Evolutionary conservation across 352 stramenopile genomes (phyloP).

Genomic region (Phytophthora macrochlamydospora): DNA sequence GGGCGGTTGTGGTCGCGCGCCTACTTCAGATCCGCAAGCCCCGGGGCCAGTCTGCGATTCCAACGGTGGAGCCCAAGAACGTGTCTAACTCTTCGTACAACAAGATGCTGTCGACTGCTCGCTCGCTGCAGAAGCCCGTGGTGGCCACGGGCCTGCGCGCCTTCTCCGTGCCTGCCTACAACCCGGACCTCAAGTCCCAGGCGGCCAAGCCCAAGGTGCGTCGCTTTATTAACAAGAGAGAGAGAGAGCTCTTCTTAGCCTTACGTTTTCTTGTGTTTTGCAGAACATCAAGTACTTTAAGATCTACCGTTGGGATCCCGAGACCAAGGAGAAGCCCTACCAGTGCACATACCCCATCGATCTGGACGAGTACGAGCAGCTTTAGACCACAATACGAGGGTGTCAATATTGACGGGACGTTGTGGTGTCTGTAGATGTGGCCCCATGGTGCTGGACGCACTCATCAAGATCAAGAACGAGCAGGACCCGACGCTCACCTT

Average conservation of each 20-base stretch:
- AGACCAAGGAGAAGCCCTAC: constrained; percentile 94
- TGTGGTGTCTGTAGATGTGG: constrained; percentile 77
- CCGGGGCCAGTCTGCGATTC: constrained; percentile 45
- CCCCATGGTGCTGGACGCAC: constrained; percentile 99
- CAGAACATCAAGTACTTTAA: constrained; percentile 99
- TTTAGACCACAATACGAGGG: too few relatives aligned
- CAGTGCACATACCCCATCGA: constrained; percentile 97
- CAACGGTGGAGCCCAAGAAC: constrained; percentile 19
- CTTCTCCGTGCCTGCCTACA: constrained; percentile 55
- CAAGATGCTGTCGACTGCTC: constrained; percentile 39
- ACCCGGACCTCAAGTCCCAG: constrained; percentile 78
- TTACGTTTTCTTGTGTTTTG: neutral
- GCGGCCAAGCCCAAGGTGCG: constrained; percentile 76
- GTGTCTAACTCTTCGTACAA: constrained; percentile 12
- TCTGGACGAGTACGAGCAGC: constrained; percentile 92
- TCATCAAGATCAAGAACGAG: constrained; percentile 99
- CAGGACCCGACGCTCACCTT: constrained; percentile 99
- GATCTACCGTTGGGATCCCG: constrained; percentile 99
- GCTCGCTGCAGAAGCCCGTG: constrained; percentile 41
- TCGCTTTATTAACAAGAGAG: neutral
- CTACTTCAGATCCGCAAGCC: constrained; percentile 19
- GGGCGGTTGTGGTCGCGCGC: neutral
- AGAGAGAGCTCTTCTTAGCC: too few relatives aligned
- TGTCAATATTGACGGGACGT: neutral
- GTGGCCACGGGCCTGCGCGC: constrained; percentile 50